A percentile compares a stretch with the other conserved stretches of the same genome.
Evolutionary conservation across 2,329 filamentous ascomycete genomes (phyloP).

Genomic region (Fusarium chlamydosporum): DNA sequence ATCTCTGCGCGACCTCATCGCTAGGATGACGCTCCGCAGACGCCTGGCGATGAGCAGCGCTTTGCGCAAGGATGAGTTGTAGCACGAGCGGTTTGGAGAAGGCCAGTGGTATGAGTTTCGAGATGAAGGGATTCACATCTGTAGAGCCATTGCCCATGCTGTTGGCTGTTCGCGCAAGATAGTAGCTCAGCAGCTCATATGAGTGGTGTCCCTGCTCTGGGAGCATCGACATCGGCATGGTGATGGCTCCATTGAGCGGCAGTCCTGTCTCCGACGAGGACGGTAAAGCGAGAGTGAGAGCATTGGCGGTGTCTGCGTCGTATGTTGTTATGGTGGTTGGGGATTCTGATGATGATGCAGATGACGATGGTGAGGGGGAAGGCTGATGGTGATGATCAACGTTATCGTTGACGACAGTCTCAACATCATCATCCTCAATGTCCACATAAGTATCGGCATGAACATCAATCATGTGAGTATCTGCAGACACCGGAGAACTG

Average conservation of each 20-base stretch:
- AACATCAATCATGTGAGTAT: constrained; percentile 47
- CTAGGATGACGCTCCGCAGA: constrained; percentile 48
- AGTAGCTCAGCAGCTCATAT: constrained; percentile 63
- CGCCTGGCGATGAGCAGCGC: constrained; percentile 57
- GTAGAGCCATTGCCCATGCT: constrained; percentile 65
- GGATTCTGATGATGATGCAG: constrained; percentile 44
- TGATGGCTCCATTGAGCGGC: constrained; percentile 40
- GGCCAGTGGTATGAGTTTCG: constrained; percentile 61
- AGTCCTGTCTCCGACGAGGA: constrained; percentile 14
- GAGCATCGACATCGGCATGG: constrained; percentile 51
- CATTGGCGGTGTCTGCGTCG: constrained; percentile 41
- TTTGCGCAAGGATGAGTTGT: constrained; percentile 63
- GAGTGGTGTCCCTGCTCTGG: constrained; percentile 55
- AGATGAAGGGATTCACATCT: constrained; percentile 61
- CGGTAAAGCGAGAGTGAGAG: constrained; percentile 39
- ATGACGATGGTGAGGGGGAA: constrained; percentile 41
- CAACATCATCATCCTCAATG: constrained; percentile 23
- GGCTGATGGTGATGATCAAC: constrained; percentile 28
- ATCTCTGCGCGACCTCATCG: constrained; percentile 54
- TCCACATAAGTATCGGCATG: constrained; percentile 43
- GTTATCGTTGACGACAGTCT: constrained; percentile 36
- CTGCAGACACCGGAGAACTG: constrained; percentile 41
- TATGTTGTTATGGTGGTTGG: constrained; percentile 24
- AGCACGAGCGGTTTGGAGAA: constrained; percentile 62
- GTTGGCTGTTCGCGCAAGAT: constrained; percentile 60